phyloP scores from a whole-genome alignment of 148 eudicot species.

The Camellia japonica region DNA sequence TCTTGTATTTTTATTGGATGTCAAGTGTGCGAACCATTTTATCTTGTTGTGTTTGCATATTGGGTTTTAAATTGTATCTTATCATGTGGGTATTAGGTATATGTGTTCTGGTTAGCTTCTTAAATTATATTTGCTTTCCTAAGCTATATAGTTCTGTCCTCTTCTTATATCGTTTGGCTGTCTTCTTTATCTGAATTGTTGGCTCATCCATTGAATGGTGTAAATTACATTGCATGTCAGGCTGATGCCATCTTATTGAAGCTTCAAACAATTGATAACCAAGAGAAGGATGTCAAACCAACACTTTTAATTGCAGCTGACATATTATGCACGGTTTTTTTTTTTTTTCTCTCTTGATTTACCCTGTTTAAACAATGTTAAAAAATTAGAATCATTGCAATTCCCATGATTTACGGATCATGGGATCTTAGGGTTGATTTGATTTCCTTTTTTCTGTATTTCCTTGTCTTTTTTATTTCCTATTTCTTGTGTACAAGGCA shows the following conservation, averaged over 20 bases:
- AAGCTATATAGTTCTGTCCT: not conserved
- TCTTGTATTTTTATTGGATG: not conserved
- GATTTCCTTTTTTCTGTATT: too few species aligned
- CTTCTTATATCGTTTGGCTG: not conserved
- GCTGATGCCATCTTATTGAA: slow-evolving; percentile 75
- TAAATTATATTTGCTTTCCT: not conserved
- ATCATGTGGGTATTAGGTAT: not conserved
- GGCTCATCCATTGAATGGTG: not conserved
- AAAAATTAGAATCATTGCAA: too few species aligned
- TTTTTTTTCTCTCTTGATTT: not conserved
- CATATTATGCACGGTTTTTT: slow-evolving; percentile 47
- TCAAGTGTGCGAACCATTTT: not conserved
- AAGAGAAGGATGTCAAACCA: slow-evolving; percentile 57
- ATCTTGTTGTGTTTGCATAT: not conserved
- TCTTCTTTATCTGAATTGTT: not conserved
- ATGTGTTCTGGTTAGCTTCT: not conserved
- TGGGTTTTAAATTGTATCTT: not conserved
- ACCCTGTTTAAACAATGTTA: too few species aligned
- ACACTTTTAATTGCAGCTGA: slow-evolving; percentile 70
- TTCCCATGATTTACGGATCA: too few species aligned
- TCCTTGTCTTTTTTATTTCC: too few species aligned
- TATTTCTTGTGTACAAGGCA: too few species aligned
- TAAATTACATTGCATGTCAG: slow-evolving; percentile 38
- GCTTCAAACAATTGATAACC: slow-evolving; percentile 50
- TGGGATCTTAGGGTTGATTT: too few species aligned